Evolutionary conservation across 257 asterid species (phyloP), one percentile per base, ranked within the genome.

Genomic region (Galeopsis tetrahit): DNA sequence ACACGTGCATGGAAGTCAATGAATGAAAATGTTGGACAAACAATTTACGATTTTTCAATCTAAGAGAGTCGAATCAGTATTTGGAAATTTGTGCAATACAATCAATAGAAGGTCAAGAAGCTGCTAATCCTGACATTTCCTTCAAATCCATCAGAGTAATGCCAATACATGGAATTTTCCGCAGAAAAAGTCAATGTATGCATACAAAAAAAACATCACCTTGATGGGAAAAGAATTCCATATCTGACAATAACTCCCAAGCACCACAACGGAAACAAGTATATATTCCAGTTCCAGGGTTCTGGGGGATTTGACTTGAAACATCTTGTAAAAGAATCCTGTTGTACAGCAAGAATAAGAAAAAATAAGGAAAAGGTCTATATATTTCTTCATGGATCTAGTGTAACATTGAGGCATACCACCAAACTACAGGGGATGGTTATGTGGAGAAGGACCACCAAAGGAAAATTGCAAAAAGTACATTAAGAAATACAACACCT

Each of bases 241-340:
- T 95, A 95, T 90, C 99, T 83, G 78, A 92, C 89, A 44, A 88
- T 79, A 49, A 90, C 97, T 66, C 99, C 99, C 80, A 90, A 72
- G 77, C 99, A 95, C 99, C 99, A 92, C 77, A 95, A 75, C 43
- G 99, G 99, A 79, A 95, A 95, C 84, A 95, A 84, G 83, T 95
- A 86, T 66, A 86, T 66, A 71, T 92, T 95, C 99, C 98, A 95
- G 82, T 90, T 92, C 98, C 99, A 92, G 13, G 98, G 98, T 61
- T 92, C 97, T 34, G 98, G 96, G 66, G 98, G 89, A 85, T 87
- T 92, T 32, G 98, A 95, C 89, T 95, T 92, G 86, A 92, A 95
- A 85, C 99, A 95, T 83, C 97, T 83, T 0, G 96, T 92, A 83
- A 95, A 95, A 61, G 96, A 90, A 74, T 95, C 99, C 99, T 95